Evolutionary conservation across 768 basidiomycete species (phyloP).

Genomic region (Phylloporus arenicola): DNA sequence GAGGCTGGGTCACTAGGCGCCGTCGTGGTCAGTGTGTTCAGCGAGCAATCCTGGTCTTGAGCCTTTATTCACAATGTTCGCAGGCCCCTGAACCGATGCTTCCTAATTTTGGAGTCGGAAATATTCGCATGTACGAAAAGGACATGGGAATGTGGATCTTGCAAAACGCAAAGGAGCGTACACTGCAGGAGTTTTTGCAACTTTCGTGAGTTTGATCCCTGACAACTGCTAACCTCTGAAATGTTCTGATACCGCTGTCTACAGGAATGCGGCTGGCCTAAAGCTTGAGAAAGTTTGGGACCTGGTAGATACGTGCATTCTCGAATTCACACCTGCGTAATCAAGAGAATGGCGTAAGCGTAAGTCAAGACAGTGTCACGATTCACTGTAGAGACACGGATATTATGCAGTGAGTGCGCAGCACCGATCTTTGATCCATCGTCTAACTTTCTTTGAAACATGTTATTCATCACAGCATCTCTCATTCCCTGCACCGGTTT

Average conservation of each 20-base stretch:
- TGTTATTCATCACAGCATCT: no score
- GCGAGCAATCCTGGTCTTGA: background rate
- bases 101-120: conserved; percentile 32
- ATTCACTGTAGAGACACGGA: background rate
- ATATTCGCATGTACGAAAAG: conserved; percentile 24
- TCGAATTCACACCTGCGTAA: conserved; percentile 23
- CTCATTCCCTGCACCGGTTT: no score
- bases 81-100: conserved; percentile 39
- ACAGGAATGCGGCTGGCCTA: conserved; percentile 21
- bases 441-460: no score
- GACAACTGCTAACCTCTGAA: background rate
- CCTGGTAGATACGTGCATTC: conserved; percentile 21
- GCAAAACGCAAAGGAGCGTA: conserved; percentile 32
- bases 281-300: conserved; percentile 31
- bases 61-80: background rate
- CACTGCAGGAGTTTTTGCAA: conserved; percentile 22
- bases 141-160: conserved; percentile 29
- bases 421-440: no score
- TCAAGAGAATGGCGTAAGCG: conserved; percentile 2
- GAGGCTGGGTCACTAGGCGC: conserved; percentile 12
- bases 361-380: background rate
- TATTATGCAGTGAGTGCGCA: no score
- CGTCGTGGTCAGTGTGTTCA: conserved; percentile 11
- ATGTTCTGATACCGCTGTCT: conserved; percentile 1
- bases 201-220: conserved; percentile 23